Percentiles rank a stretch among this genome's conserved stretches.
Conservation (phyloP, 2,329 filamentous ascomycete species). For the Aspergillus hiratsukae region DNA sequence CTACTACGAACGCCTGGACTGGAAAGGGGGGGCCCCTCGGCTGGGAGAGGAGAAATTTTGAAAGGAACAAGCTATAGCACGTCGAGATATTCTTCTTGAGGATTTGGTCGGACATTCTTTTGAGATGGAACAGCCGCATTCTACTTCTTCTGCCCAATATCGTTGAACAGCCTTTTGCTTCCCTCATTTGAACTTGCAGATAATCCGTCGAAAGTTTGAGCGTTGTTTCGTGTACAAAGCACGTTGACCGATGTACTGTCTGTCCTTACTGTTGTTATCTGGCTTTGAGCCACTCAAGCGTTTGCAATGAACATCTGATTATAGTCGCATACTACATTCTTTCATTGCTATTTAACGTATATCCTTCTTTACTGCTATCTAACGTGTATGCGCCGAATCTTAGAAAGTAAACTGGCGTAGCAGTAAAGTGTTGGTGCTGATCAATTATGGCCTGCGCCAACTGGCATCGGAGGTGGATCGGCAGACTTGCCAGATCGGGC, state of each 20-base stretch:
- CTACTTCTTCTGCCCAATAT: background rate
- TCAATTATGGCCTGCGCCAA: background rate
- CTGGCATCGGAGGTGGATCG: background rate
- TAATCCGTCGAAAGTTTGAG: background rate
- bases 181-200: background rate
- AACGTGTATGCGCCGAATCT: no score
- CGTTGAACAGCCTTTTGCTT: background rate
- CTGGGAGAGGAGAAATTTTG: slow-evolving; percentile 50
- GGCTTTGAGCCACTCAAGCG: background rate
- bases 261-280: background rate
- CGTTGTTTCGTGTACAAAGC: background rate
- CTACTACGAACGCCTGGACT: slow-evolving; percentile 90
- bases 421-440: background rate
- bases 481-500: slow-evolving; percentile 5
- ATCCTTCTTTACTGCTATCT: no score
- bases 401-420: background rate
- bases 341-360: no score
- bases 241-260: background rate
- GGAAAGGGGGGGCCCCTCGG: slow-evolving; percentile 60
- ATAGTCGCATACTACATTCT: background rate
- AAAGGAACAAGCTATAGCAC: background rate
- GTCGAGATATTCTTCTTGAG: background rate
- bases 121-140: background rate
- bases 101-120: background rate
- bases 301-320: background rate